Conservation (phyloP, 2,329 filamentous ascomycete genomes). For the Penicillium sp. region DNA sequence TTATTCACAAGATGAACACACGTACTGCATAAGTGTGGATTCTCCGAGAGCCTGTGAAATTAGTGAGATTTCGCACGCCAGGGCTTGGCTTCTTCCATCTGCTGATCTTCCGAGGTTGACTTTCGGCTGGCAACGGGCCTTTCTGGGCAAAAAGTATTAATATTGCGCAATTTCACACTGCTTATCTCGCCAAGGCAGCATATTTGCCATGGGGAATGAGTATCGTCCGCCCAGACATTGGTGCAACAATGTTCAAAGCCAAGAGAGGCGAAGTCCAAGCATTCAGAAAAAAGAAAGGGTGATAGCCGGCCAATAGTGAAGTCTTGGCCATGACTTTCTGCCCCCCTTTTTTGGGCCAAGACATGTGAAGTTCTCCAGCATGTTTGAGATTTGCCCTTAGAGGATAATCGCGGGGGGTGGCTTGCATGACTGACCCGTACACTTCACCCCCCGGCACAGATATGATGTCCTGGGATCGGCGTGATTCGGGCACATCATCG, state of each 20-base stretch:
- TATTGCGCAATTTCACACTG: constrained; percentile 16
- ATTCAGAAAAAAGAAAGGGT: constrained; percentile 20
- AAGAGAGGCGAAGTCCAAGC: constrained; percentile 29
- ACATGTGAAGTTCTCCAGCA: constrained; percentile 28
- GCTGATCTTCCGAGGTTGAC: constrained; percentile 35
- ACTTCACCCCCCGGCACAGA: constrained; percentile 19
- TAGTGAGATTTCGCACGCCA: constrained; percentile 14
- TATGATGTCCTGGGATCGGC: constrained; percentile 29
- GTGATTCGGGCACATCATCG: constrained; percentile 18
- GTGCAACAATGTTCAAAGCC: constrained; percentile 21
- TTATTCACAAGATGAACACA: constrained; percentile 10
- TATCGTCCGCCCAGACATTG: constrained; percentile 8
- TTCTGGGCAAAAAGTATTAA: constrained; percentile 9
- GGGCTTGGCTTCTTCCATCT: constrained; percentile 28
- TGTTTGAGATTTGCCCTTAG: constrained; percentile 20
- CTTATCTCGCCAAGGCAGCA: constrained; percentile 16
- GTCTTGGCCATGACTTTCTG: constrained; percentile 19
- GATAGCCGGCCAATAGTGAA: constrained; percentile 29
- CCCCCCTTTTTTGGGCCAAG: constrained; percentile 27
- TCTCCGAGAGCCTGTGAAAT: constrained; percentile 18
- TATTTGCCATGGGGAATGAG: constrained; percentile 20
- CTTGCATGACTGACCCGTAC: constrained; percentile 23
- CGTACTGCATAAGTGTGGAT: constrained; percentile 3
- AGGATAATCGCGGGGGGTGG: constrained; percentile 23
- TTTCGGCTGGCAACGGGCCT: constrained; percentile 29